A percentile compares a stretch with the other conserved stretches of the same genome.
phyloP scores from a whole-genome alignment of 139 green algal species.

The Coelastrella sp. region DNA sequence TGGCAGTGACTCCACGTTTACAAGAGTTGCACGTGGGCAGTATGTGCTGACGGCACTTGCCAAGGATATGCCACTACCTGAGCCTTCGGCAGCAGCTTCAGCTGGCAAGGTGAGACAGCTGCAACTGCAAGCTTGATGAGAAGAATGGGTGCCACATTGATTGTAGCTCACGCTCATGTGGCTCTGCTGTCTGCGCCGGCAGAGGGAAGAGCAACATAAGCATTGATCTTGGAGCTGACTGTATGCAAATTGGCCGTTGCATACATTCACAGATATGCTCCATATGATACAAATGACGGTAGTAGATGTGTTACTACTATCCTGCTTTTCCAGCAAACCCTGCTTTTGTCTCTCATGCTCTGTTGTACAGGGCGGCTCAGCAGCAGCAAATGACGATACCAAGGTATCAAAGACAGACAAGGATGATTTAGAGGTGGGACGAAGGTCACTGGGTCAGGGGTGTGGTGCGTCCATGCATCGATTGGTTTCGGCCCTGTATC shows the following conservation, averaged over 20 bases:
- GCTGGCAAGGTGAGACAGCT: background rate
- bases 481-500: no score
- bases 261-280: no score
- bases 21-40: slow-evolving; percentile 51
- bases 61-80: slow-evolving; percentile 26
- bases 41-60: slow-evolving; percentile 63
- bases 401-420: background rate
- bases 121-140: no score
- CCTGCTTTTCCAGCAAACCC: background rate
- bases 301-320: background rate
- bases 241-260: no score
- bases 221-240: no score
- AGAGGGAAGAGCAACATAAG: no score
- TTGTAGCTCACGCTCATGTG: background rate
- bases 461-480: no score
- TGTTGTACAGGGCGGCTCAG: no score
- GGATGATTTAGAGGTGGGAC: background rate
- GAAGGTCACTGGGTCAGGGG: no score
- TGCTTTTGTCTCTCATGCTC: no score
- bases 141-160: background rate
- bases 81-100: background rate
- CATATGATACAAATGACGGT: background rate
- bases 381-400: no score
- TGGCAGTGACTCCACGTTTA: slow-evolving; percentile 60
- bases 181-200: background rate